These are phyloP conservation scores for Irpex sp. DNA, from an alignment of 1,284 basidiomycete species.

Conservation along the genomic window DNA sequence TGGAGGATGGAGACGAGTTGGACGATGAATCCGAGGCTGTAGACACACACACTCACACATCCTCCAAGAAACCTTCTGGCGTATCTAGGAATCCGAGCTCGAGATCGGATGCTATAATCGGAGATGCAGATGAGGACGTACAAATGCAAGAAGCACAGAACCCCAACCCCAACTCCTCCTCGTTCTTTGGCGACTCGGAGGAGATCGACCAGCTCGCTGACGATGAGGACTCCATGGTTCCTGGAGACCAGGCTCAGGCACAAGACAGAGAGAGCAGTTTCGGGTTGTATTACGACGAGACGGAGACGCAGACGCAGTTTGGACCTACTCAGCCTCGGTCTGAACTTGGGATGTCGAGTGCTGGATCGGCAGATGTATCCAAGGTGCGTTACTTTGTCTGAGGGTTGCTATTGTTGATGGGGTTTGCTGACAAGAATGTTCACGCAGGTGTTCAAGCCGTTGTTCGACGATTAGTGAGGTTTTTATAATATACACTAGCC, in stretches of 20 bases:
- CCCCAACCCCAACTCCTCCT: neutral
- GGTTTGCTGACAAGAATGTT: neutral
- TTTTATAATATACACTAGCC: neutral
- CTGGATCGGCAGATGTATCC: slow-evolving; percentile 1
- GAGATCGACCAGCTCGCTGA: neutral
- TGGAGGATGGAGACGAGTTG: slow-evolving; percentile 25
- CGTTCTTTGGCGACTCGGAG: neutral
- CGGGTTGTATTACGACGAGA: slow-evolving; percentile 33
- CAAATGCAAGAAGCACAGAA: neutral
- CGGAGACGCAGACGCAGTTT: slow-evolving; percentile 34
- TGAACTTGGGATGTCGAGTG: neutral
- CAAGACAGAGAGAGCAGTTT: slow-evolving; percentile 23
- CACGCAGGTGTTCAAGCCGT: slow-evolving; percentile 51
- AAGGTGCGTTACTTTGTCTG: slow-evolving; percentile 29
- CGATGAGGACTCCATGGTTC: neutral
- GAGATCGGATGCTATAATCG: neutral
- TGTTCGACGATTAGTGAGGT: slow-evolving; percentile 56
- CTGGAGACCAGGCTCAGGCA: neutral
- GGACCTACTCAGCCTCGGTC: slow-evolving; percentile 43
- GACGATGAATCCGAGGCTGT: slow-evolving; percentile 1
- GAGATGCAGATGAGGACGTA: slow-evolving; percentile 3
- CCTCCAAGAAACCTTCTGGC: neutral
- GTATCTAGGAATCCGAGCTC: neutral
- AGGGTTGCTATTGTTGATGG: neutral
- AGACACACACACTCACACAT: neutral